Evolutionary conservation across 2,329 filamentous ascomycete genomes (phyloP).

Genomic region (Apiospora rasikravindrae): DNA sequence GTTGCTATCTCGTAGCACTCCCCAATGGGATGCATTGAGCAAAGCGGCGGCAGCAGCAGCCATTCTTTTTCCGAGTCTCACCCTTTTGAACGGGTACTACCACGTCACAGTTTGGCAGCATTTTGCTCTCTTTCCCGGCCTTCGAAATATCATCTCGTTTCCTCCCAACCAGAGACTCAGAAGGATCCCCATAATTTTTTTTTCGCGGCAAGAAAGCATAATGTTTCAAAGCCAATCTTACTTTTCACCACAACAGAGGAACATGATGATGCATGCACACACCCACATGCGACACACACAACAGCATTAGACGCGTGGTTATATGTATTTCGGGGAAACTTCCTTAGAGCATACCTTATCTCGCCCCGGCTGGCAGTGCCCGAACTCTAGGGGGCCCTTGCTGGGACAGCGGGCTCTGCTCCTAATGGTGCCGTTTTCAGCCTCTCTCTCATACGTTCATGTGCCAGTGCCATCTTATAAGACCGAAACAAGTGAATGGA

Average conservation of each 20-base stretch:
- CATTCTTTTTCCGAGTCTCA: constrained; percentile 18
- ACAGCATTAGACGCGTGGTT: neutral
- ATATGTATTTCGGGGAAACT: constrained; percentile 3
- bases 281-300: neutral
- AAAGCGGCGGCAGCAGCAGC: neutral
- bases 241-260: neutral
- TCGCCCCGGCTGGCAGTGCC: constrained; percentile 1
- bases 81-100: neutral
- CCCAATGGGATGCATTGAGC: neutral
- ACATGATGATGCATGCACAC: constrained; percentile 9
- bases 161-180: neutral
- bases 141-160: neutral
- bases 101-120: constrained; percentile 12
- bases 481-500: constrained; percentile 4
- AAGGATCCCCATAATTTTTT: neutral
- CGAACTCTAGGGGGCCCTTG: constrained; percentile 7
- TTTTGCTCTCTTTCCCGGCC: neutral
- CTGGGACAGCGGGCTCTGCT: constrained; percentile 11
- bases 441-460: constrained; percentile 10
- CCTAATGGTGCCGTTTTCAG: constrained; percentile 15
- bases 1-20: neutral
- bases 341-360: neutral
- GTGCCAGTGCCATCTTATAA: constrained; percentile 8
- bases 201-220: neutral
- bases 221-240: neutral